Base-by-base conservation (phyloP, 2,329 filamentous ascomycete genomes). In the Bimuria novae-zelandiae region DNA sequence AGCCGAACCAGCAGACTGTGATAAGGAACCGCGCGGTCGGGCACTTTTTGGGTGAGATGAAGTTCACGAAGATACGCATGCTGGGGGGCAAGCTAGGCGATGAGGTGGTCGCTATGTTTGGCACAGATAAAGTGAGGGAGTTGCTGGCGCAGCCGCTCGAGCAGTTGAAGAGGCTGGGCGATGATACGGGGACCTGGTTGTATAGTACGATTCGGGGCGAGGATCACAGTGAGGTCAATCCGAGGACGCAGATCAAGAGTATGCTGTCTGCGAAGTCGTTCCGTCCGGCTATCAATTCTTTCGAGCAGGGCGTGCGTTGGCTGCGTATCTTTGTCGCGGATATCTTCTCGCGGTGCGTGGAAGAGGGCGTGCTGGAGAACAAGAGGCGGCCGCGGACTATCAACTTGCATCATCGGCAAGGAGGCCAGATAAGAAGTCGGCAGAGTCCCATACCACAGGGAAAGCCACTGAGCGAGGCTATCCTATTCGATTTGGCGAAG, bases 241-340 rank as follows among this genome's bases (percentile, higher is more conserved):
- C 91, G 23, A 82, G 93, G 46, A 96, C 92, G 1, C 90, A 94
- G 67, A 96, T 97, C 77, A 97, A 97, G 72, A 94, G 89, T 14
- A 97, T 99, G 92, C 80, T 97, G 12, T 97, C 92, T 1, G 92
- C 94, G 17, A 99, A 99, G 71, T 95, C 92, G 0, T 99, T 99
- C 67, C 83, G 90, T 22, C 94, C 94, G 0, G 85, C 82, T 51
- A 93, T 97, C 69, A 89, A 86, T 61, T 88, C 81, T 2, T 77
- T 84, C 16, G 90, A 94, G 19, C 90, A 96, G 70, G 93, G 88
- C 1, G 79, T 84, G 21, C 87, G 86, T 55, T 99, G 94, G 94
- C 79, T 99, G 33, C 83, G 88, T 10, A 97, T 99, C 49, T 97
- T 97, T 71, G 86, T 84, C 4, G 90, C 91, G 1, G 94, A 99